Conservation (phyloP, 2,329 filamentous ascomycete species). For the Parasarocladium wereldwijsianum region DNA sequence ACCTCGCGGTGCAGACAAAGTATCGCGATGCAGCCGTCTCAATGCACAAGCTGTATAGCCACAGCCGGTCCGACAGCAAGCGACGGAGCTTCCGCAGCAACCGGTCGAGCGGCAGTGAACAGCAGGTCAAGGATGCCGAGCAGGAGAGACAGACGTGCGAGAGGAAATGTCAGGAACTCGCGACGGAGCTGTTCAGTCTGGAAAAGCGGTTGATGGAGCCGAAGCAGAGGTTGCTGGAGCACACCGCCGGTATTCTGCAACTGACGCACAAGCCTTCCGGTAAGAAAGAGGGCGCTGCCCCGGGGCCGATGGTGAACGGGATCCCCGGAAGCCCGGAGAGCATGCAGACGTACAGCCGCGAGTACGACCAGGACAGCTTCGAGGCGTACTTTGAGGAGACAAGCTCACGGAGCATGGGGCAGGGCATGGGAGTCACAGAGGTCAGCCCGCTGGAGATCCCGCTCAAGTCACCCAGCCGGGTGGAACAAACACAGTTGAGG, state of each 20-base stretch:
- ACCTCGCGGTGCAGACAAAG: constrained; percentile 80
- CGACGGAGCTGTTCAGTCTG: constrained; percentile 63
- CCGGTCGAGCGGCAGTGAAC: constrained; percentile 31
- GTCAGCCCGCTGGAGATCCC: constrained; percentile 28
- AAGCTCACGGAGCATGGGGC: constrained; percentile 48
- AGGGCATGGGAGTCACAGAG: constrained; percentile 27
- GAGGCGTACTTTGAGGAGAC: constrained; percentile 25
- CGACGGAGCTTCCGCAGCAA: constrained; percentile 35
- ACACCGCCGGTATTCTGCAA: constrained; percentile 85
- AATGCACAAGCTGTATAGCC: constrained; percentile 64
- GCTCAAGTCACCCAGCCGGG: constrained; percentile 40
- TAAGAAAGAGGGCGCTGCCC: constrained; percentile 29
- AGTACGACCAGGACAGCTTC: constrained; percentile 64
- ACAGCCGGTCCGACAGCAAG: constrained; percentile 28
- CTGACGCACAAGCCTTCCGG: constrained; percentile 72
- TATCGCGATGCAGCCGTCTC: constrained; percentile 86
- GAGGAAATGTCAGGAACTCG: constrained; percentile 73
- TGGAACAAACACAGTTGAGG: constrained; percentile 34
- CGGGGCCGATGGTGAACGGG: constrained; percentile 29
- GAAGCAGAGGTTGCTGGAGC: constrained; percentile 65
- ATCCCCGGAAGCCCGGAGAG: constrained; percentile 66
- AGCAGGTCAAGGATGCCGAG: constrained; percentile 48
- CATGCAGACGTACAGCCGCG: constrained; percentile 51
- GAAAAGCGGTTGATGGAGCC: constrained; percentile 64
- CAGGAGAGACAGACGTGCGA: constrained; percentile 61